These are phyloP conservation scores for Hygrophoropsis aurantiaca DNA, from an alignment of 768 basidiomycete species.

Conservation along the genomic window DNA sequence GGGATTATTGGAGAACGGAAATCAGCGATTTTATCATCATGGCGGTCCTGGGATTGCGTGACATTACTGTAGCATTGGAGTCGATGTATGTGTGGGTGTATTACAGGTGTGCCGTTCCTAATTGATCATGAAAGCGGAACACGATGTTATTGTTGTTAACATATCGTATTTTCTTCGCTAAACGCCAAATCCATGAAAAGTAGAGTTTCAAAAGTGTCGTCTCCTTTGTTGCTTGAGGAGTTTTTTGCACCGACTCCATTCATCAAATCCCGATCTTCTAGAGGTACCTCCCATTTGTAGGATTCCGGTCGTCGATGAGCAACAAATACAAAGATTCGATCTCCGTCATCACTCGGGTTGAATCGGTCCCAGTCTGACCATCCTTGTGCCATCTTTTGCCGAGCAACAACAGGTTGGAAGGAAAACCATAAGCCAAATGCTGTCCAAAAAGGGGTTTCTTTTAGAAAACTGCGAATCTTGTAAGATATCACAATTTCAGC, in stretches of 20 bases:
- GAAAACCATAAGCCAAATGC: slow-evolving; percentile 80
- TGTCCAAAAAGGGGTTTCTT: slow-evolving; percentile 76
- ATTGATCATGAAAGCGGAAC: no score
- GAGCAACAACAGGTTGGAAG: slow-evolving; percentile 54
- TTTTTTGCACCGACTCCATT: slow-evolving; percentile 54
- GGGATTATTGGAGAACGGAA: slow-evolving; percentile 55
- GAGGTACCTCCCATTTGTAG: slow-evolving; percentile 52
- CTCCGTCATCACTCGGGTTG: slow-evolving; percentile 36
- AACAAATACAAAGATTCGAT: slow-evolving; percentile 58
- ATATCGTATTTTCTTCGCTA: neutral
- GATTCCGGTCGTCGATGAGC: slow-evolving; percentile 61
- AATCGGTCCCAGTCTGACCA: slow-evolving; percentile 39
- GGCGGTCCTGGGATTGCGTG: slow-evolving; percentile 3
- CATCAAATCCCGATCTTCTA: slow-evolving; percentile 53
- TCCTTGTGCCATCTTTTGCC: slow-evolving; percentile 1
- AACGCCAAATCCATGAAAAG: slow-evolving; percentile 41
- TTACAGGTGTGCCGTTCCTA: no score
- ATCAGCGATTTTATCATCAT: slow-evolving; percentile 45
- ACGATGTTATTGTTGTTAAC: no score
- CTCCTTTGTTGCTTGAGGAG: slow-evolving; percentile 44
- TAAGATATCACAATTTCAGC: slow-evolving; percentile 66
- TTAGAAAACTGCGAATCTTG: slow-evolving; percentile 69
- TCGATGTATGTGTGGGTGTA: no score
- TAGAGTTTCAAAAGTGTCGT: slow-evolving; percentile 73
- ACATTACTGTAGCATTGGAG: no score